Base-by-base conservation (phyloP, 148 eudicot genomes). In the Silene latifolia region DNA sequence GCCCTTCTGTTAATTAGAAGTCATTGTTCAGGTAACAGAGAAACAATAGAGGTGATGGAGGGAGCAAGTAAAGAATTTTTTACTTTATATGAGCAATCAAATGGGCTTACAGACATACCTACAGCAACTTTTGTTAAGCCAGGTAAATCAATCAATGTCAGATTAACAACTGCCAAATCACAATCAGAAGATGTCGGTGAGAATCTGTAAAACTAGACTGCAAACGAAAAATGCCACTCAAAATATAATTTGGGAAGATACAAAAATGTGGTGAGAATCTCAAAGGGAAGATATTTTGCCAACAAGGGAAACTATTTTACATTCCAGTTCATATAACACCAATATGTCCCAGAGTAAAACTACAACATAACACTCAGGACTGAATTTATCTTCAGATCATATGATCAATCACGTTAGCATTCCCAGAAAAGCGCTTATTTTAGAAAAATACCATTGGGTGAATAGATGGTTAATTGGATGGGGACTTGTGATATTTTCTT, bases 51-150 rank as follows among this genome's bases (percentile, higher is more conserved):
- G 15, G n/a, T 20, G 15, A 14, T 10, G 8, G 3, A 17, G 15
- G 63, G 14, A 10, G n/a, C 17, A 29, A 8, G 13, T 51, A 7
- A 60, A 12, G 39, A 32, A 46, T 10, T 20, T 47, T 20, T 19
- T 18, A 58, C 24, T 8, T 5, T 39, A 51, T 21, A 72, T 24
- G 19, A 19, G n/a, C 20, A 48, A 23, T 11, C 58, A 57, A 29
- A 47, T 4, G 21, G 18, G 27, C 15, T 21, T 25, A 48, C 29
- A 35, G 62, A 35, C 77, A 72, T 83, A 89, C 93, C 93, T 77
- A 87, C 86, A 42, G 90, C 93, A 71, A 89, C 90, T 74, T 87
- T 87, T 21, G 90, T 87, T 57, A 89, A 82, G 64, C 93, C 93
- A 72, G 93, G 93, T 79, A 87, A 78, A 83, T 89, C 93, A 63